phyloP scores from a whole-genome alignment of 192 early-diverging fungal species.

The Podila verticillata region DNA sequence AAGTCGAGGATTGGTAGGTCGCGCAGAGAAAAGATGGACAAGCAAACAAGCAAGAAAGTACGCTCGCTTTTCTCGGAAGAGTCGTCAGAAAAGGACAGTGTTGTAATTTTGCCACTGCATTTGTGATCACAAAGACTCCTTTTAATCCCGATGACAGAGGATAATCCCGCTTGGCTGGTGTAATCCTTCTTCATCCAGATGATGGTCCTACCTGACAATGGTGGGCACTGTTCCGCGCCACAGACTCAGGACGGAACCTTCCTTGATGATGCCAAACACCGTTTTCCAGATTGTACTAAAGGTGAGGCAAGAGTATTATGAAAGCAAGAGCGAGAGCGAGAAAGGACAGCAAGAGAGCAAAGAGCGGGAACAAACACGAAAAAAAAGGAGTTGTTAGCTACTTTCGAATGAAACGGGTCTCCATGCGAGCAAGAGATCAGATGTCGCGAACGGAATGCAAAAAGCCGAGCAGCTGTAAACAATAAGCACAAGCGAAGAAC shows the following conservation, averaged over 20 bases:
- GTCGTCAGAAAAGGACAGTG: too few relatives aligned
- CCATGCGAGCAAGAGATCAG: too few relatives aligned
- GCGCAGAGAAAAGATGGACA: background rate
- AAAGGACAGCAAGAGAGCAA: background rate
- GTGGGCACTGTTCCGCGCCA: constrained; percentile 86
- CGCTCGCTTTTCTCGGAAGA: background rate
- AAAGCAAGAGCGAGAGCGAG: background rate
- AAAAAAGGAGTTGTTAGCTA: too few relatives aligned
- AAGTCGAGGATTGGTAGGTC: too few relatives aligned
- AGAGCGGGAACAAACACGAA: background rate
- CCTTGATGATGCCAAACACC: constrained; percentile 66
- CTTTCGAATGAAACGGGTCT: too few relatives aligned
- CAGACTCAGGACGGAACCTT: constrained; percentile 70
- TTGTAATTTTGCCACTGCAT: too few relatives aligned
- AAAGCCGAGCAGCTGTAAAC: background rate
- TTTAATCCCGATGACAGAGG: too few relatives aligned
- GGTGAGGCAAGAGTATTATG: background rate
- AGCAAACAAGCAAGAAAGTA: background rate
- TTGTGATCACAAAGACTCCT: background rate
- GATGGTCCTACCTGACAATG: constrained; percentile 61
- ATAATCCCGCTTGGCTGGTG: too few relatives aligned
- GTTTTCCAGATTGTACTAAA: constrained; percentile 64
- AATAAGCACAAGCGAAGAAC: background rate
- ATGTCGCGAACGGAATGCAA: too few relatives aligned
- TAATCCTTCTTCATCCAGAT: background rate